Conservation (phyloP, 805 yeast genomes). For the Zygotorulaspora danielsina region DNA sequence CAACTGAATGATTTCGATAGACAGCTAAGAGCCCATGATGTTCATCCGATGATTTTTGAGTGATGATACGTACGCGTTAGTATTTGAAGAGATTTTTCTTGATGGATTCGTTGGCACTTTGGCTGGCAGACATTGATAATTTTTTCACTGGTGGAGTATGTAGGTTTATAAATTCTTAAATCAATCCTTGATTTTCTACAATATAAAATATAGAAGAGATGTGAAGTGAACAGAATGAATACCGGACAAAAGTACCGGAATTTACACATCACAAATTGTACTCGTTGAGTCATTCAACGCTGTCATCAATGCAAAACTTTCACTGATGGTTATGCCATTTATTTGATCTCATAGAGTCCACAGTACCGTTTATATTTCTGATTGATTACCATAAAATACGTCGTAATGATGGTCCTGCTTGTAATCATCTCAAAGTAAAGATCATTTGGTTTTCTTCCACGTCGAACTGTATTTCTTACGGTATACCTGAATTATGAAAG, state of each 20-base stretch:
- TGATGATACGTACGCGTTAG: too few species aligned
- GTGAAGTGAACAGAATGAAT: neutral
- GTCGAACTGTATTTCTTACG: too few species aligned
- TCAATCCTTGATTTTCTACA: neutral
- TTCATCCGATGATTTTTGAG: conserved; percentile 21
- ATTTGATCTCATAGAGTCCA: neutral
- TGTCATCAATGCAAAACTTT: neutral
- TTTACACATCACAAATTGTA: neutral
- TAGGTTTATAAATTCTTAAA: neutral
- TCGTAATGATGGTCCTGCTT: too few species aligned
- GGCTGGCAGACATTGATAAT: neutral
- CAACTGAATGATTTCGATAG: conserved; percentile 6
- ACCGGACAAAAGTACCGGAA: neutral
- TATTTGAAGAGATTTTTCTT: neutral
- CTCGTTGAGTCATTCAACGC: neutral
- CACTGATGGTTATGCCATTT: neutral
- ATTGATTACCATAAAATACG: too few species aligned
- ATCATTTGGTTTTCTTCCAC: too few species aligned
- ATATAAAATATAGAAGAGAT: too few species aligned
- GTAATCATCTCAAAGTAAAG: too few species aligned
- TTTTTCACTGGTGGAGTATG: neutral
- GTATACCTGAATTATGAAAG: too few species aligned
- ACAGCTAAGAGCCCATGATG: conserved; percentile 3
- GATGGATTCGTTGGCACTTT: neutral
- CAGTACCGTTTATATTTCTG: too few species aligned